phyloP scores from a whole-genome alignment of 2,329 filamentous ascomycete species.

The Pseudocercospora macadamiae region DNA sequence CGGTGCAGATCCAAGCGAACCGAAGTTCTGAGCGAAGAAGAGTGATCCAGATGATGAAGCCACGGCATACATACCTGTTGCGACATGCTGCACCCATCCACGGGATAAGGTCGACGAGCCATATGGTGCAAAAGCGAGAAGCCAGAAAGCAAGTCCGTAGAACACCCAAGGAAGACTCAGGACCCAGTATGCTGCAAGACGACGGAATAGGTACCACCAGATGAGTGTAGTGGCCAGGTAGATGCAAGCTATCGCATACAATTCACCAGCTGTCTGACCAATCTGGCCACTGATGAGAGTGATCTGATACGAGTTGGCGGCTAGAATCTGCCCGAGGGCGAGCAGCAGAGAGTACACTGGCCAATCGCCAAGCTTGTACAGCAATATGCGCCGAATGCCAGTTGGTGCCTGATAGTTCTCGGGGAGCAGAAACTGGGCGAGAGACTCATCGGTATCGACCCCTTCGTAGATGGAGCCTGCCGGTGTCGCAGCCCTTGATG shows the following conservation, averaged over 20 bases:
- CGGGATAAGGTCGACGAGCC: slow-evolving; percentile 44
- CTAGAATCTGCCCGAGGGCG: slow-evolving; percentile 65
- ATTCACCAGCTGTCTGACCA: slow-evolving; percentile 60
- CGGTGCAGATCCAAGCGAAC: slow-evolving; percentile 55
- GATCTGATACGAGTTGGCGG: slow-evolving; percentile 69
- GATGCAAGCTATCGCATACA: slow-evolving; percentile 63
- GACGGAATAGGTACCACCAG: slow-evolving; percentile 67
- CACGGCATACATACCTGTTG: slow-evolving; percentile 63
- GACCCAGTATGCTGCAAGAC: slow-evolving; percentile 58
- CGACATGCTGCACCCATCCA: slow-evolving; percentile 63
- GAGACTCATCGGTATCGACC: slow-evolving; percentile 42
- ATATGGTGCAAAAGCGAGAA: slow-evolving; percentile 66
- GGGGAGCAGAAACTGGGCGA: slow-evolving; percentile 60
- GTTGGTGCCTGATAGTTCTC: slow-evolving; percentile 60
- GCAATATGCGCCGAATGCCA: slow-evolving; percentile 59
- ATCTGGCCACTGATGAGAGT: slow-evolving; percentile 67
- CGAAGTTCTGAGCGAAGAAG: slow-evolving; percentile 68
- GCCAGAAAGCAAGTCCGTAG: slow-evolving; percentile 65
- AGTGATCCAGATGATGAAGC: slow-evolving; percentile 66
- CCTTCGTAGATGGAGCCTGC: slow-evolving; percentile 48
- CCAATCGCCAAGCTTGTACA: slow-evolving; percentile 64
- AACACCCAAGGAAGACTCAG: slow-evolving; percentile 65
- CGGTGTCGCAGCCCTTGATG: slow-evolving; percentile 37
- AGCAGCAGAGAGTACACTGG: slow-evolving; percentile 65
- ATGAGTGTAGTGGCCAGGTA: slow-evolving; percentile 61